These are phyloP conservation scores for Globisporangium nunn DNA, from an alignment of 352 stramenopile genomes.

Conservation along the genomic window DNA sequence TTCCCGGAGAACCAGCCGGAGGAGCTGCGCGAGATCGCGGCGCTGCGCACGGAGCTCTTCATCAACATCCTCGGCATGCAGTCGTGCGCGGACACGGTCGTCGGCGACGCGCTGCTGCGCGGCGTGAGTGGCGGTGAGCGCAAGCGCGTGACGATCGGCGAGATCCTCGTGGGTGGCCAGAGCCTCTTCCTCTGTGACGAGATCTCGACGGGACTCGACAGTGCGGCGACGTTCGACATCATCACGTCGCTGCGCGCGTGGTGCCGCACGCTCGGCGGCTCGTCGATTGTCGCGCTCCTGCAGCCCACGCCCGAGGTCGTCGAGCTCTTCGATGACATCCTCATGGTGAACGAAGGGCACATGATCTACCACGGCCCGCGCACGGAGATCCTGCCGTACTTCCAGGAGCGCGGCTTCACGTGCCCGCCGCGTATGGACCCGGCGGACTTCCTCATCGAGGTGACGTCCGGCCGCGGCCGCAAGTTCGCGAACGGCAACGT, in stretches of 20 bases:
- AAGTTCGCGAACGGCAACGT: conserved; percentile 9
- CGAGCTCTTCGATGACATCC: conserved; percentile 89
- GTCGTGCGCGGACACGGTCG: conserved; percentile 65
- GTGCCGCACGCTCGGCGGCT: conserved; percentile 26
- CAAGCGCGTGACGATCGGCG: conserved; percentile 81
- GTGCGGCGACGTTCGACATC: conserved; percentile 89
- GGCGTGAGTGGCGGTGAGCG: conserved; percentile 86
- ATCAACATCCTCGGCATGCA: conserved; percentile 63
- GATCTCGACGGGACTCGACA: conserved; percentile 89
- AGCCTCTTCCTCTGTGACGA: conserved; percentile 81
- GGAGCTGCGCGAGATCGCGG: conserved; percentile 39
- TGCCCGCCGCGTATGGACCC: conserved; percentile 26
- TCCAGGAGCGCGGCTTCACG: conserved; percentile 43
- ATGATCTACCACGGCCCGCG: conserved; percentile 82
- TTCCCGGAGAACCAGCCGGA: conserved; percentile 16
- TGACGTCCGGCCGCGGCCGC: conserved; percentile 22
- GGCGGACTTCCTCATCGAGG: conserved; percentile 29
- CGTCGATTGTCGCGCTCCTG: conserved; percentile 25
- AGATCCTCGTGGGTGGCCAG: conserved; percentile 78
- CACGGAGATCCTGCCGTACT: conserved; percentile 53
- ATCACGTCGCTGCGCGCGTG: conserved; percentile 32
- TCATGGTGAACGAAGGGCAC: conserved; percentile 80
- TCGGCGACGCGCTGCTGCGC: conserved; percentile 78
- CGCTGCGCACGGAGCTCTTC: conserved; percentile 44
- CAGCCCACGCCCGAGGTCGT: conserved; percentile 82